These are phyloP conservation scores for Calycina herbarum DNA, from an alignment of 2,329 filamentous ascomycete species.

Conservation along the genomic window DNA sequence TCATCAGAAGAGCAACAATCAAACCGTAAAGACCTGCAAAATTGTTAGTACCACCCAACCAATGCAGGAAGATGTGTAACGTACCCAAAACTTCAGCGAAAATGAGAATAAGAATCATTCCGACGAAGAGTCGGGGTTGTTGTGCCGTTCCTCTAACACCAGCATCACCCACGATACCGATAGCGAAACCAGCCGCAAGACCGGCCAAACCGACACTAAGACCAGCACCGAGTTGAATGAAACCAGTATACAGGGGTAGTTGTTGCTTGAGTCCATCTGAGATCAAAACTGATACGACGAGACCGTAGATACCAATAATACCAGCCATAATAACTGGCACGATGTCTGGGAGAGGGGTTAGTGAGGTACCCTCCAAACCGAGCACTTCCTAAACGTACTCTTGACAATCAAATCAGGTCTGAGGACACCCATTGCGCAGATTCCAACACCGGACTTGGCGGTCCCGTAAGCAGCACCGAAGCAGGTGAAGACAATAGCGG, in stretches of 20 bases:
- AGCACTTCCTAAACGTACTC: conserved; percentile 63
- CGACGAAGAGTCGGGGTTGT: conserved; percentile 68
- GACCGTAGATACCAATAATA: conserved; percentile 99
- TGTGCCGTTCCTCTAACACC: conserved; percentile 83
- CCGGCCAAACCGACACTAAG: conserved; percentile 79
- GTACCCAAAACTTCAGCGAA: conserved; percentile 82
- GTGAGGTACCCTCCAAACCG: conserved; percentile 9
- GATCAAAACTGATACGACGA: conserved; percentile 85
- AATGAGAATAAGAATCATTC: conserved; percentile 83
- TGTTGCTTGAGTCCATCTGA: conserved; percentile 75
- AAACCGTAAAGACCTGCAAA: conserved; percentile 89
- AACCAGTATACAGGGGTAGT: conserved; percentile 74
- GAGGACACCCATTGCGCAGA: conserved; percentile 96
- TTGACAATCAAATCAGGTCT: conserved; percentile 98
- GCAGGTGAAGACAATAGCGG: conserved; percentile 94
- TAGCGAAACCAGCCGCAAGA: conserved; percentile 82
- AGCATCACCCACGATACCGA: conserved; percentile 85
- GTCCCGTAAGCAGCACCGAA: conserved; percentile 97
- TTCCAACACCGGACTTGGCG: conserved; percentile 98
- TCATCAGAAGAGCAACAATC: conserved; percentile 99
- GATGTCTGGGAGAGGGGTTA: conserved; percentile 66
- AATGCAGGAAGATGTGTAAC: conserved; percentile 6
- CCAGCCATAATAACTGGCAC: conserved; percentile 99
- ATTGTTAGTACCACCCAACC: conserved; percentile 29
- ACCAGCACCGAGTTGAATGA: conserved; percentile 84